These are phyloP conservation scores for Coriaria nepalensis DNA, from an alignment of 306 rosid species.

Conservation along the genomic window DNA sequence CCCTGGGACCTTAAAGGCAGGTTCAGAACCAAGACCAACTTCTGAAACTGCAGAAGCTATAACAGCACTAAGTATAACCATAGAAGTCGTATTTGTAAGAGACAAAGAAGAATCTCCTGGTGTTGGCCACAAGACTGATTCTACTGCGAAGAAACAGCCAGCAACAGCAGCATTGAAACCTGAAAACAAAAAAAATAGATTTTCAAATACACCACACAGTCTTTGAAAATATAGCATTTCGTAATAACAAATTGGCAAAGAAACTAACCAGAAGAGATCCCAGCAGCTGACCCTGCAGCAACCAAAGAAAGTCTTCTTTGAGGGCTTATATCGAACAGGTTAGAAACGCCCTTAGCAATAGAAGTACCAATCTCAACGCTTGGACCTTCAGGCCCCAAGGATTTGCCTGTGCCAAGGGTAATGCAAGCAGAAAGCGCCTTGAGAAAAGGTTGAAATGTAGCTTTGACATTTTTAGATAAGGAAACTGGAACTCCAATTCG, in stretches of 20 bases:
- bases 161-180: constrained; percentile 97
- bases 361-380: constrained; percentile 82
- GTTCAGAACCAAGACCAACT: constrained; percentile 79
- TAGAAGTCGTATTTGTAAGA: constrained; percentile 74
- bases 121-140: constrained; percentile 86
- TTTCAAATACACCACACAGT: background rate
- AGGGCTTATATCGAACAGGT: constrained; percentile 31
- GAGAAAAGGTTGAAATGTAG: constrained; percentile 46
- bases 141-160: constrained; percentile 85
- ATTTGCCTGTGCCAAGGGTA: constrained; percentile 84
- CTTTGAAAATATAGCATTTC: background rate
- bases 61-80: constrained; percentile 88
- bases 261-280: constrained; percentile 61
- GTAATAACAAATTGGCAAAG: too few species aligned
- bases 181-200: constrained; percentile 17
- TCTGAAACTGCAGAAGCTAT: constrained; percentile 76
- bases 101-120: constrained; percentile 44
- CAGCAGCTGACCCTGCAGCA: constrained; percentile 96
- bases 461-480: constrained; percentile 23
- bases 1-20: constrained; percentile 72
- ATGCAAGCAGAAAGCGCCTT: constrained; percentile 64
- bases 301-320: constrained; percentile 45
- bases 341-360: constrained; percentile 53
- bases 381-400: constrained; percentile 91
- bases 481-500: constrained; percentile 17